Percentiles rank a stretch among this genome's conserved stretches.
phyloP scores from a whole-genome alignment of 2,329 filamentous ascomycete species.

The Scopulariopsis brevicaulis region DNA sequence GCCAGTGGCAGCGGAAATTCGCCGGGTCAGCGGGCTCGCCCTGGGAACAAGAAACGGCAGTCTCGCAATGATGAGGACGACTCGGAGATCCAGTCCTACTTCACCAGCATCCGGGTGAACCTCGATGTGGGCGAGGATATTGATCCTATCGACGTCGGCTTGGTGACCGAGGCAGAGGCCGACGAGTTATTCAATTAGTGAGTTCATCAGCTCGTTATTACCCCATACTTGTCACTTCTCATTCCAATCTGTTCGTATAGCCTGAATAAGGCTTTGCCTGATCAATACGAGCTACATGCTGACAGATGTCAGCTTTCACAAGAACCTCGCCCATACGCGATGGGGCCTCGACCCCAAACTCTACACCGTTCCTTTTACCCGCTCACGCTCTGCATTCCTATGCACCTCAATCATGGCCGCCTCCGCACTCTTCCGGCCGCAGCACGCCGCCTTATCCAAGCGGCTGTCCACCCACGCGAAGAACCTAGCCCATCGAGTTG shows the following conservation, averaged over 20 bases:
- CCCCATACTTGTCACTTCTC: slow-evolving; percentile 3
- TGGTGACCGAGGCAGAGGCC: slow-evolving; percentile 56
- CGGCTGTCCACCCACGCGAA: slow-evolving; percentile 54
- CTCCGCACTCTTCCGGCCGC: slow-evolving; percentile 55
- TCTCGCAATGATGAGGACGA: slow-evolving; percentile 22
- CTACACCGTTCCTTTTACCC: slow-evolving; percentile 55
- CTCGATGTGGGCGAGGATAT: slow-evolving; percentile 52
- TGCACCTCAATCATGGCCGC: slow-evolving; percentile 61
- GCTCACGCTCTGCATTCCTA: slow-evolving; percentile 56
- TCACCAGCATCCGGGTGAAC: slow-evolving; percentile 50
- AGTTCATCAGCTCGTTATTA: slow-evolving; percentile 13
- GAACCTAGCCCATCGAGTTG: slow-evolving; percentile 49
- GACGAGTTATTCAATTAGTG: slow-evolving; percentile 54
- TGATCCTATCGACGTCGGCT: slow-evolving; percentile 58
- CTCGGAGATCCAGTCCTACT: slow-evolving; percentile 49
- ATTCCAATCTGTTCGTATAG: not conserved
- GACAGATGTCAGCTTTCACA: slow-evolving; percentile 43
- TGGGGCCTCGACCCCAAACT: slow-evolving; percentile 62
- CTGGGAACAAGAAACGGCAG: slow-evolving; percentile 8
- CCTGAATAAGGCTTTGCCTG: not conserved
- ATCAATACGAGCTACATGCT: not conserved
- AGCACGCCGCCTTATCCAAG: slow-evolving; percentile 51
- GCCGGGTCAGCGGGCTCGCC: not conserved
- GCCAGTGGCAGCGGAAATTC: not conserved
- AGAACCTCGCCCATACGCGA: slow-evolving; percentile 59